phyloP scores from a whole-genome alignment of 1,284 basidiomycete species.

The Ceratobasidium sp. region DNA sequence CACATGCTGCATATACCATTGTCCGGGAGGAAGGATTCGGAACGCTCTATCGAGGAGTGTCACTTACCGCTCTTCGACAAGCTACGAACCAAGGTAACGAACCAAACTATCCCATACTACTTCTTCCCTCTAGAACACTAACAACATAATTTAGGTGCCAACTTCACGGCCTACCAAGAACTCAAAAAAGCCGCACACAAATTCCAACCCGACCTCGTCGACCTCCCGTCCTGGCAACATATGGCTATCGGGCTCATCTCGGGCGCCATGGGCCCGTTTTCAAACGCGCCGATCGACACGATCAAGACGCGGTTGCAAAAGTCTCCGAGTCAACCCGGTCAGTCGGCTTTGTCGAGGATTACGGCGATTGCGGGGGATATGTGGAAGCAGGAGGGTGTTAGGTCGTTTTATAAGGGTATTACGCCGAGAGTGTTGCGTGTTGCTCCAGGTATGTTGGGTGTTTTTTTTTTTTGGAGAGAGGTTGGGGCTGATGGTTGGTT shows the following conservation, averaged over 20 bases:
- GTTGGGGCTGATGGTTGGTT: not conserved
- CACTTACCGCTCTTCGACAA: conserved; percentile 93
- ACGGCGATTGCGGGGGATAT: conserved; percentile 87
- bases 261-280: conserved; percentile 97
- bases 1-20: conserved; percentile 96
- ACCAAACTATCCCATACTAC: not conserved
- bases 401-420: conserved; percentile 97
- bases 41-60: conserved; percentile 93
- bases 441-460: conserved; percentile 77
- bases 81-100: conserved; percentile 94
- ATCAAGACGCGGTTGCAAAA: conserved; percentile 98
- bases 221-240: conserved; percentile 94
- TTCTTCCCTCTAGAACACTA: not conserved
- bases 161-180: conserved; percentile 99
- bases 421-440: conserved; percentile 97
- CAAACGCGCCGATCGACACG: conserved; percentile 97
- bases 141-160: conserved; percentile 73
- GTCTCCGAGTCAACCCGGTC: conserved; percentile 80
- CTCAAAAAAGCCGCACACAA: conserved; percentile 86
- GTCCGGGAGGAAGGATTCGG: conserved; percentile 91
- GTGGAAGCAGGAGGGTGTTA: conserved; percentile 92
- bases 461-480: not conserved
- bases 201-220: conserved; percentile 79
- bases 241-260: conserved; percentile 95
- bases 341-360: conserved; percentile 81